These are phyloP conservation scores for Thraustochytrium striatum DNA, from an alignment of 352 stramenopile species.

Conservation along the genomic window DNA sequence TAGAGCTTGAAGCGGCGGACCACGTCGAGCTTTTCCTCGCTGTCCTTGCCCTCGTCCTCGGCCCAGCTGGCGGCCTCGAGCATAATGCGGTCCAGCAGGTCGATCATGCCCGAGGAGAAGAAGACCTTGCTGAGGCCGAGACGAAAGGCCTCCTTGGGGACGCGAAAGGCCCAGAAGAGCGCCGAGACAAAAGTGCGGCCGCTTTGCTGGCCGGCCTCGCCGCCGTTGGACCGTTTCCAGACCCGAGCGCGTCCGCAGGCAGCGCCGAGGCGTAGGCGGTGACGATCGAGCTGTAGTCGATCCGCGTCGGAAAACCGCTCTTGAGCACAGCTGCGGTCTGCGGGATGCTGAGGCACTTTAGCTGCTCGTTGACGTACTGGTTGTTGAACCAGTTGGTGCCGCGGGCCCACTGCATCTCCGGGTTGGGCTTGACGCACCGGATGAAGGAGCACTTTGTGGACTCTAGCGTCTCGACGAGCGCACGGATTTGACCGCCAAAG, in stretches of 20 bases:
- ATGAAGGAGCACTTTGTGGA: constrained; percentile 78
- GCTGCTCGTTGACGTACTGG: constrained; percentile 73
- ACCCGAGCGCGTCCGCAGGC: constrained; percentile 66
- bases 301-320: constrained; percentile 71
- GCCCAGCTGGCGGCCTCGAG: constrained; percentile 39
- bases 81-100: constrained; percentile 72
- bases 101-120: constrained; percentile 84
- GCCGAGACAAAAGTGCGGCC: constrained; percentile 65
- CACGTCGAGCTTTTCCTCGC: constrained; percentile 48
- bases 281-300: constrained; percentile 72
- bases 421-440: constrained; percentile 79
- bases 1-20: constrained; percentile 47
- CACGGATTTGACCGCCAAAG: constrained; percentile 68
- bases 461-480: constrained; percentile 71
- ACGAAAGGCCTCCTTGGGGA: constrained; percentile 72
- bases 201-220: constrained; percentile 24
- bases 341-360: constrained; percentile 76
- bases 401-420: constrained; percentile 60
- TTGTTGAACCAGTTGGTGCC: constrained; percentile 61
- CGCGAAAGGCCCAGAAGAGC: constrained; percentile 76
- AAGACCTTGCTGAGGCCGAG: constrained; percentile 79
- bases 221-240: constrained; percentile 22
- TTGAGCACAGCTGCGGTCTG: constrained; percentile 77
- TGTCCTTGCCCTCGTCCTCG: constrained; percentile 42
- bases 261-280: constrained; percentile 67